Conservation (phyloP, 1,284 basidiomycete genomes). For the Heterobasidion irregulare region DNA sequence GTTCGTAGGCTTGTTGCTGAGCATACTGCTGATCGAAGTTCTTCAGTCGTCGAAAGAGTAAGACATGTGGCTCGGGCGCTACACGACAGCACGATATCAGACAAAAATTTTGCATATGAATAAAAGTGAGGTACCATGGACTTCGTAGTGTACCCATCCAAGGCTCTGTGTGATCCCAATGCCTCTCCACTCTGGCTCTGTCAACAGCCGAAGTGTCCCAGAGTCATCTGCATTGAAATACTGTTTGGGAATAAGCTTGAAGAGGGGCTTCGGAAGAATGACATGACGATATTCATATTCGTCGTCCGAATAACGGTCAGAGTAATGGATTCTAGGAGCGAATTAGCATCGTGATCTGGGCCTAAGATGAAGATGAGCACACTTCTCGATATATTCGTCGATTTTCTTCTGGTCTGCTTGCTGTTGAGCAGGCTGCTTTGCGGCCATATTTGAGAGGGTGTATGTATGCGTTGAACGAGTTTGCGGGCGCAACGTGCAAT, state of each 20-base stretch:
- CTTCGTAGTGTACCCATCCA: slow-evolving; percentile 97
- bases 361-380: slow-evolving; percentile 11
- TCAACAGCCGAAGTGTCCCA: slow-evolving; percentile 75
- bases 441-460: slow-evolving; percentile 4
- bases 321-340: slow-evolving; percentile 66
- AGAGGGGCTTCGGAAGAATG: slow-evolving; percentile 82
- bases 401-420: slow-evolving; percentile 23
- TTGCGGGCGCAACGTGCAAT: not conserved
- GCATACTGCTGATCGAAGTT: slow-evolving; percentile 36
- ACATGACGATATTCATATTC: slow-evolving; percentile 88
- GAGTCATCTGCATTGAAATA: slow-evolving; percentile 72
- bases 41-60: slow-evolving; percentile 70
- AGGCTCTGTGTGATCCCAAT: slow-evolving; percentile 95
- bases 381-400: slow-evolving; percentile 48
- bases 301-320: slow-evolving; percentile 79
- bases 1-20: slow-evolving; percentile 14
- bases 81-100: slow-evolving; percentile 3
- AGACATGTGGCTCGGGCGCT: slow-evolving; percentile 85
- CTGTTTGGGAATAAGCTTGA: slow-evolving; percentile 81
- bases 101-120: not conserved
- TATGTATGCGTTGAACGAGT: not conserved
- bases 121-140: slow-evolving; percentile 58
- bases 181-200: slow-evolving; percentile 88
- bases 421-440: slow-evolving; percentile 10
- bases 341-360: slow-evolving; percentile 8